Evolutionary conservation across 768 basidiomycete genomes (phyloP).

Genomic region (Suillus subaureus): DNA sequence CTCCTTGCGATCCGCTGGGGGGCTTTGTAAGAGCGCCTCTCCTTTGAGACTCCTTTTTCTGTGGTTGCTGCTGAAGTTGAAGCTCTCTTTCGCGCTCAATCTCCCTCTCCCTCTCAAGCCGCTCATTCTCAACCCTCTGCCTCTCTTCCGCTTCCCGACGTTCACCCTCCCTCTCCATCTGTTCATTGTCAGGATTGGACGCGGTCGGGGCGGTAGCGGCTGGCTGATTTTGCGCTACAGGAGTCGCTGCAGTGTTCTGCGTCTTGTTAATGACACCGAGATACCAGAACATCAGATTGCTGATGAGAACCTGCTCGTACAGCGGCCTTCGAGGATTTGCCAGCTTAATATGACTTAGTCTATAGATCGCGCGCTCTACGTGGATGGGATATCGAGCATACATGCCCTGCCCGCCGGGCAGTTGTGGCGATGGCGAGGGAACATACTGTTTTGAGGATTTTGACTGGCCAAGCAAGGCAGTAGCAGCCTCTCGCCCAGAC

Average conservation of each 20-base stretch:
- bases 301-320: conserved; percentile 94
- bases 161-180: conserved; percentile 30
- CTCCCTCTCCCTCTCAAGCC: conserved; percentile 53
- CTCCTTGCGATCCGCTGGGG: conserved; percentile 46
- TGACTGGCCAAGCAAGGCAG: conserved; percentile 81
- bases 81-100: conserved; percentile 24
- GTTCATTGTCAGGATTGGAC: conserved; percentile 36
- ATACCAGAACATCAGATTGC: conserved; percentile 99
- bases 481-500: conserved; percentile 84
- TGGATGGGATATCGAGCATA: conserved; percentile 95
- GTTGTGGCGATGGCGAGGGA: conserved; percentile 60
- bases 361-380: conserved; percentile 96
- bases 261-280: conserved; percentile 96
- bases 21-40: conserved; percentile 70
- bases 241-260: conserved; percentile 47
- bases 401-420: conserved; percentile 36
- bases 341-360: conserved; percentile 97
- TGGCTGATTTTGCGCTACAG: conserved; percentile 31
- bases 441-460: conserved; percentile 73
- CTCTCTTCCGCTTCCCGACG: conserved; percentile 44
- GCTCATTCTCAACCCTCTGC: conserved; percentile 43
- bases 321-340: conserved; percentile 95
- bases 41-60: conserved; percentile 42
- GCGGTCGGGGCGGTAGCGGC: conserved; percentile 27
- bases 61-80: conserved; percentile 36